Evolutionary conservation across 495 filamentous ascomycete genomes (phyloP).

Genomic region (Thermochaetoides thermophila): DNA sequence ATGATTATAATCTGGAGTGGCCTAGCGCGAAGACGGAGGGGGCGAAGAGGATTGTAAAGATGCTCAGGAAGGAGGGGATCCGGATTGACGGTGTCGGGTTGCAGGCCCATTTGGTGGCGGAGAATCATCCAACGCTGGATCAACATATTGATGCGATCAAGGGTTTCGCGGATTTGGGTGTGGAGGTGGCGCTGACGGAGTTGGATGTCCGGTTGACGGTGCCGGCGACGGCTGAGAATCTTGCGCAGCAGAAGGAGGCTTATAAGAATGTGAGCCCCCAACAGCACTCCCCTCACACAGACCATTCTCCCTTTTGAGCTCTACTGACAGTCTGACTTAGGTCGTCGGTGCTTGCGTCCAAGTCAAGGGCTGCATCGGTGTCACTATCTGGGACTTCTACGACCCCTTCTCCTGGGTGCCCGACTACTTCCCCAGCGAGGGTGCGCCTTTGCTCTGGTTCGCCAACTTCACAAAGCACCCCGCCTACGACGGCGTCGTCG

Average conservation of each 20-base stretch:
- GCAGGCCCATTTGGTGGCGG: constrained; percentile 47
- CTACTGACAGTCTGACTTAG: constrained; percentile 5
- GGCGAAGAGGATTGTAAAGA: constrained; percentile 39
- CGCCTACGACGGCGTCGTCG: constrained; percentile 29
- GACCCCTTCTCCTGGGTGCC: constrained; percentile 48
- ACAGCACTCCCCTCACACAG: no score
- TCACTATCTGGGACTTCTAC: constrained; percentile 52
- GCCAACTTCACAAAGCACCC: constrained; percentile 41
- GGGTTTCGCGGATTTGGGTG: constrained; percentile 33
- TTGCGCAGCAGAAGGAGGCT: constrained; percentile 40
- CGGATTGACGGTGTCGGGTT: constrained; percentile 53
- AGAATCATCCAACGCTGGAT: constrained; percentile 32
- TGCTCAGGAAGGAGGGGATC: constrained; percentile 35
- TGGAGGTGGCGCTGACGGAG: constrained; percentile 49
- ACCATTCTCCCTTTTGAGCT: no score
- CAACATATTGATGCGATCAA: constrained; percentile 35
- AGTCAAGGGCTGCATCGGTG: constrained; percentile 43
- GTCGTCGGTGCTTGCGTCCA: constrained; percentile 42
- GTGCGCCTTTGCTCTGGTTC: constrained; percentile 37
- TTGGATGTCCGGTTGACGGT: constrained; percentile 41
- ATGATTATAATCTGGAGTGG: constrained; percentile 54
- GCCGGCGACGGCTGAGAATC: constrained; percentile 28
- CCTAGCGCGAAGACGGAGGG: constrained; percentile 21
- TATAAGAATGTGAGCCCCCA: constrained; percentile 31
- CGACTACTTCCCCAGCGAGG: constrained; percentile 35